phyloP scores from a whole-genome alignment of 2,329 filamentous ascomycete genomes.

The Tolypocladium amazonense region DNA sequence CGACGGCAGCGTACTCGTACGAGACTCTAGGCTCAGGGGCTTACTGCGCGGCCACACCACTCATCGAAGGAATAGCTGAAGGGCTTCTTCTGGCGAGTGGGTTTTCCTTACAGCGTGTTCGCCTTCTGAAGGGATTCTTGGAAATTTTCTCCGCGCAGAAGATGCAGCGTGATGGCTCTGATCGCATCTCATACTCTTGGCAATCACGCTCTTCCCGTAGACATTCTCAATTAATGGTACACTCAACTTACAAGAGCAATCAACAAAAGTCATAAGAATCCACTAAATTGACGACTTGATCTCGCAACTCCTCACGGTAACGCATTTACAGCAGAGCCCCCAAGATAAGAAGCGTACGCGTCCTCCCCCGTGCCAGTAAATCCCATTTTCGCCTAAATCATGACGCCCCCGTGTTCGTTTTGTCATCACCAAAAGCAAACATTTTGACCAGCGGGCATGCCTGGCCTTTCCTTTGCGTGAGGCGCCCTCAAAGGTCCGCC shows the following conservation, averaged over 20 bases:
- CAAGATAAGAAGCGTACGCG: neutral
- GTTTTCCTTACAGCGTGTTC: no score
- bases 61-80: no score
- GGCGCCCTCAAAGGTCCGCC: constrained; percentile 12
- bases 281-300: neutral
- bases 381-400: neutral
- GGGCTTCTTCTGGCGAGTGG: no score
- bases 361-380: neutral
- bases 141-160: no score
- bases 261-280: neutral
- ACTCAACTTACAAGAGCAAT: neutral
- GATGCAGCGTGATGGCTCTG: no score
- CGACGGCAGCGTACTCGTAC: no score
- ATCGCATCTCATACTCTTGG: no score
- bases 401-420: neutral
- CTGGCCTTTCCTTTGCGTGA: neutral
- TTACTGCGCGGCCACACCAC: no score
- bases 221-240: neutral
- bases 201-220: no score
- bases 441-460: neutral
- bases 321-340: neutral
- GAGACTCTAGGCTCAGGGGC: no score
- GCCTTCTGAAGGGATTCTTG: no score
- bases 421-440: neutral
- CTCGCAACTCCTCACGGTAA: neutral